Evolutionary conservation across 805 yeast species (phyloP), one percentile per base, ranked within the genome.

Genomic region (Grigorovia yakushimaensis): DNA sequence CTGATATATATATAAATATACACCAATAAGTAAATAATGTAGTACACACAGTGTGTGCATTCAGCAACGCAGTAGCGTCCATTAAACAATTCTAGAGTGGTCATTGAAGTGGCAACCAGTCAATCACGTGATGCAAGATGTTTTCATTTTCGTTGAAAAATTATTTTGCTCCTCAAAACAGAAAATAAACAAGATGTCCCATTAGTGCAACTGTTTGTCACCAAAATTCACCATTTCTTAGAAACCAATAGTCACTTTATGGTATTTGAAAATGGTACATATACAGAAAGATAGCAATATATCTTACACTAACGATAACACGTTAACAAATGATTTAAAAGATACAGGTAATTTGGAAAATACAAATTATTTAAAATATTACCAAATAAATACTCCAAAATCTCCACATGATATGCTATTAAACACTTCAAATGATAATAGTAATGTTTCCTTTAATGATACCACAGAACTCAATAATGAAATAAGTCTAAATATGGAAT

Each of bases 341-440:
- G 37, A 33, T 33, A 15, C 4, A 11, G 15, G 15, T 4, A 33
- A 33, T 33, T 33, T 15, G 17, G 37, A 33, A 13, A 33, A 11
- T 15, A 33, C 13, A 11, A 33, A 33, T 33, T 33, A 33, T 33
- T 33, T 33, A 15, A 33, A 33, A 33, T 33, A 11, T 33, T 33
- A 33, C 15, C 73, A 69, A 49, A 67, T 70, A 17, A 71, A 72
- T 10, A 70, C 74, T 10, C 74, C 74, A 17, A 70, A 69, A 48
- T 68, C 73, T 0, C 74, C 74, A 19, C 68, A 63, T 47, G 71
- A 71, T 17, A 64, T 68, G 36, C 15, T 33, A 33, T 15, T 13
- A 15, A 33, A 11, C 17, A 33, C 11, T 33, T 11, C 36, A 24
- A 20, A n/a, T 30, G 44, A 42, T 18, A 20, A 27, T 19, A 17